phyloP scores from a whole-genome alignment of 768 basidiomycete genomes.

The Amylocystis lapponica region DNA sequence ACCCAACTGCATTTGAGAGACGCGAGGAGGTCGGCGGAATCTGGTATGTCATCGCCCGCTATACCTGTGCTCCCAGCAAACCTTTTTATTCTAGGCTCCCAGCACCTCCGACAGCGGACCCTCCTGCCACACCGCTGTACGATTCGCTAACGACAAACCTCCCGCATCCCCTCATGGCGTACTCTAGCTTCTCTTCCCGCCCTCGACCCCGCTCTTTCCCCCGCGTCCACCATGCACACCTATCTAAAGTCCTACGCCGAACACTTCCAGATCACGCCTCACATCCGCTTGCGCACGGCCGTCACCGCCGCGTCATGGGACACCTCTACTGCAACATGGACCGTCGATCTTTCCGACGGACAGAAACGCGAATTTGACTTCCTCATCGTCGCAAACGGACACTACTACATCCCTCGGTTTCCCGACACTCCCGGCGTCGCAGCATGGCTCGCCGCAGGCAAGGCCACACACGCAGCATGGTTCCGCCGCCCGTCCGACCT shows the following conservation, averaged over 20 bases:
- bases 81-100: conserved; percentile 40
- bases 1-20: conserved; percentile 56
- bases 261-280: conserved; percentile 51
- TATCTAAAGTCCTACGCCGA: conserved; percentile 67
- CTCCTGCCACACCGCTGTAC: conserved; percentile 67
- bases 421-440: conserved; percentile 56
- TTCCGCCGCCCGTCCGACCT: conserved; percentile 49
- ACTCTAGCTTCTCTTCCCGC: conserved; percentile 57
- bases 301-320: conserved; percentile 46
- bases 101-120: conserved; percentile 41
- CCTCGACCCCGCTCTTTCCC: conserved; percentile 69
- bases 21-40: conserved; percentile 66
- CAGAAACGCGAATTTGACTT: conserved; percentile 46
- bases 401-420: conserved; percentile 59
- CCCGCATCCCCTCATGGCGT: conserved; percentile 76
- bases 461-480: conserved; percentile 60
- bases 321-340: conserved; percentile 35
- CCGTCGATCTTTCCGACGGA: conserved; percentile 29
- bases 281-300: conserved; percentile 56
- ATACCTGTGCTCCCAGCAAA: neutral
- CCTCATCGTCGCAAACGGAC: conserved; percentile 74
- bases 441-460: conserved; percentile 47
- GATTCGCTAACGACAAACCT: conserved; percentile 80
- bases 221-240: conserved; percentile 50
- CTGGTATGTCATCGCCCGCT: conserved; percentile 47